Percentiles rank a stretch among this genome's conserved stretches.
phyloP scores from a whole-genome alignment of 192 early-diverging fungal genomes.

The Podila horticola region DNA sequence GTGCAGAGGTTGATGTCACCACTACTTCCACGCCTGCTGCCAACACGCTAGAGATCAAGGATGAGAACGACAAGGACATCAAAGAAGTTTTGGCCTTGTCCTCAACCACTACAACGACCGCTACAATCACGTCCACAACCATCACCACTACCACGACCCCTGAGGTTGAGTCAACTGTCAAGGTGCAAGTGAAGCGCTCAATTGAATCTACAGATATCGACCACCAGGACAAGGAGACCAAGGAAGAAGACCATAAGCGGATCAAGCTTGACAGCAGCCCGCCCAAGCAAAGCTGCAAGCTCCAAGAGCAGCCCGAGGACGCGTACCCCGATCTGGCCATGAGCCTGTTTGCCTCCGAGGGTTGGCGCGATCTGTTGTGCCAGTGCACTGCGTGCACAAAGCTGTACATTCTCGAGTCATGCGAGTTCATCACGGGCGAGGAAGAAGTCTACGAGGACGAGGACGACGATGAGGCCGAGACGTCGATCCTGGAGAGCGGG shows the following conservation, averaged over 20 bases:
- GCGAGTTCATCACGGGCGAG: slow-evolving; percentile 66
- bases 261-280: slow-evolving; percentile 2
- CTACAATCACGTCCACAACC: slow-evolving; percentile 5
- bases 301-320: slow-evolving; percentile 33
- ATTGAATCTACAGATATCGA: slow-evolving; percentile 7
- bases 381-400: slow-evolving; percentile 70
- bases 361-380: slow-evolving; percentile 81
- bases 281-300: slow-evolving; percentile 26
- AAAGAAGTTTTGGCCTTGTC: not conserved
- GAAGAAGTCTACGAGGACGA: slow-evolving; percentile 82
- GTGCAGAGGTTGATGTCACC: slow-evolving; percentile 8
- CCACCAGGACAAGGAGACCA: not conserved
- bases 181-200: slow-evolving; percentile 29
- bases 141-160: not conserved
- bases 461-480: slow-evolving; percentile 75
- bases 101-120: not conserved
- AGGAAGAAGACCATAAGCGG: slow-evolving; percentile 25
- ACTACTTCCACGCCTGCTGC: not conserved
- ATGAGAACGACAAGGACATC: not conserved
- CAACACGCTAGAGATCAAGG: not conserved
- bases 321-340: slow-evolving; percentile 54
- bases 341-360: slow-evolving; percentile 76
- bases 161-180: not conserved
- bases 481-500: slow-evolving; percentile 80
- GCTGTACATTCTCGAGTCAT: slow-evolving; percentile 54